Evolutionary conservation across 2,329 filamentous ascomycete species (phyloP).

Genomic region (Blastomyces percursus): DNA sequence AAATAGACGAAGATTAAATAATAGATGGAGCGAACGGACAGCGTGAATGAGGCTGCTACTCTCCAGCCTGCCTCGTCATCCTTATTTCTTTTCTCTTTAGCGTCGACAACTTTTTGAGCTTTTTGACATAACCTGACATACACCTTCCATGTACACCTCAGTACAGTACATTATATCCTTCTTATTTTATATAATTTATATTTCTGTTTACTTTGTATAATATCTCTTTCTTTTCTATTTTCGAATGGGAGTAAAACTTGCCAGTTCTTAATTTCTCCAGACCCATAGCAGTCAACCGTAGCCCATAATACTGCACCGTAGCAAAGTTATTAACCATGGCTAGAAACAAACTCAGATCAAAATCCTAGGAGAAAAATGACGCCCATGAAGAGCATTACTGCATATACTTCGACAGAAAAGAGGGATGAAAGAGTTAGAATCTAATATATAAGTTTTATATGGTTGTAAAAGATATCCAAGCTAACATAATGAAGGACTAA

Average conservation of each 20-base stretch:
- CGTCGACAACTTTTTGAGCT: not conserved
- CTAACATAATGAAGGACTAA: not conserved
- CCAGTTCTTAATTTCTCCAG: not conserved
- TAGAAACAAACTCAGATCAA: not conserved
- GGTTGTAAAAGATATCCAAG: not conserved
- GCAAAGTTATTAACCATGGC: not conserved
- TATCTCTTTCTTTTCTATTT: not conserved
- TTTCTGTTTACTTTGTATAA: not conserved
- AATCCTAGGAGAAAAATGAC: not conserved
- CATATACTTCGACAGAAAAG: not conserved
- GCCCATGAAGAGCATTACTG: not conserved
- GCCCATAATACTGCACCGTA: too few relatives aligned
- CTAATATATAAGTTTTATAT: not conserved
- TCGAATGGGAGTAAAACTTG: not conserved
- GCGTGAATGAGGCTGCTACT: too few relatives aligned
- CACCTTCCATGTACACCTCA: not conserved
- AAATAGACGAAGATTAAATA: conserved; percentile 50
- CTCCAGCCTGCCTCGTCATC: not conserved
- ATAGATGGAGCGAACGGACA: not conserved
- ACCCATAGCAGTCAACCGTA: not conserved
- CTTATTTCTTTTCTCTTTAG: not conserved
- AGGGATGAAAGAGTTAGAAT: not conserved
- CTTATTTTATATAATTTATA: not conserved
- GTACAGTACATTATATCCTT: not conserved
- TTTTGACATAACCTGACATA: not conserved